Percentiles rank a stretch among this genome's conserved stretches.
phyloP scores from a whole-genome alignment of 2,329 filamentous ascomycete genomes.

The Fusarium heterosporum region DNA sequence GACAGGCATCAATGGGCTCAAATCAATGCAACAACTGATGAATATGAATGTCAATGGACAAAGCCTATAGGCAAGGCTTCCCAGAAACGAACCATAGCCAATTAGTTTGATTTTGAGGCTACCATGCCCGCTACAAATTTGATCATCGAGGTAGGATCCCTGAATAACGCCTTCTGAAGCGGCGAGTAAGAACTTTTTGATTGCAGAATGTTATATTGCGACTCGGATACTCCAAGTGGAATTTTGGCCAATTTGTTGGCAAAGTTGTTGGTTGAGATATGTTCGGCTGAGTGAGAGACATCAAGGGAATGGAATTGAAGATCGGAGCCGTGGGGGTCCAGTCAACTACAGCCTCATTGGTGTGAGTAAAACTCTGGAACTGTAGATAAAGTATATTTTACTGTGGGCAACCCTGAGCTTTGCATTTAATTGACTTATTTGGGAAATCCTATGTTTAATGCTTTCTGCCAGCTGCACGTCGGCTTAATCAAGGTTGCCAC shows the following conservation, averaged over 20 bases:
- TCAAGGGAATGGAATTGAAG: constrained; percentile 5
- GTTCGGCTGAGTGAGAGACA: constrained; percentile 12
- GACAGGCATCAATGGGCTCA: background rate
- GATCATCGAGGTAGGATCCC: background rate
- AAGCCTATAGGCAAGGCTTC: background rate
- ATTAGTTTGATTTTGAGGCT: constrained; percentile 30
- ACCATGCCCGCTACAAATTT: background rate
- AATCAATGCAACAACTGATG: background rate
- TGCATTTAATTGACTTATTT: too few species aligned
- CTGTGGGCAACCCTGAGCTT: background rate
- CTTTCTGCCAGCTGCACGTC: too few species aligned
- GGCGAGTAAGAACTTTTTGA: background rate
- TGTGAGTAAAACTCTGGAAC: background rate
- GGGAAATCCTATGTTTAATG: too few species aligned
- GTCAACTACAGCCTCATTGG: background rate
- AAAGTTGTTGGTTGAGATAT: constrained; percentile 21
- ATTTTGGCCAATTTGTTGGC: constrained; percentile 1
- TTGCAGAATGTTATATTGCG: background rate
- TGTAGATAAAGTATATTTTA: background rate
- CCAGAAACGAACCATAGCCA: background rate
- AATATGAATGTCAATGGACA: background rate
- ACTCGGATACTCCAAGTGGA: constrained; percentile 6
- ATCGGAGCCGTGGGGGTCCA: background rate
- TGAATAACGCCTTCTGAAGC: background rate
- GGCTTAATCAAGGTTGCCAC: too few species aligned